Evolutionary conservation across 2,329 filamentous ascomycete species (phyloP).

Genomic region (Fusarium nanum): DNA sequence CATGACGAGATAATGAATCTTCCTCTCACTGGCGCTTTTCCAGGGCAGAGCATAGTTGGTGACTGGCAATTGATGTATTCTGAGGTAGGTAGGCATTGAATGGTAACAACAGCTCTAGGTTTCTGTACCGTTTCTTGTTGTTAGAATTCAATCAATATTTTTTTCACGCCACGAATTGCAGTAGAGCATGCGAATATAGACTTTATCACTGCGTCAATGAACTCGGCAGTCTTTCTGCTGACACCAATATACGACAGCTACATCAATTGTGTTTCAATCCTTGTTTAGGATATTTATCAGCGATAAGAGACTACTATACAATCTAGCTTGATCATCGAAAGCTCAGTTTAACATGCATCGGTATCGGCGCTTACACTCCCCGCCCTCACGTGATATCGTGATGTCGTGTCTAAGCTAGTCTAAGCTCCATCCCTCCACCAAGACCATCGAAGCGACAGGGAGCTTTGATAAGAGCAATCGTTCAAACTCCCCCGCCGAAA

Average conservation of each 20-base stretch:
- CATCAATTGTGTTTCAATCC: accelerated
- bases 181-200: background rate
- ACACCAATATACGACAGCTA: background rate
- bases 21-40: too few species aligned
- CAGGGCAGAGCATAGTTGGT: too few species aligned
- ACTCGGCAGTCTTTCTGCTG: background rate
- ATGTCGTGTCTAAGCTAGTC: slow-evolving; percentile 44
- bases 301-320: too few species aligned
- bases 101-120: accelerated
- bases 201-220: background rate
- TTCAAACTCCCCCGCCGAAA: slow-evolving; percentile 20
- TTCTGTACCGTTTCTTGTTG: background rate
- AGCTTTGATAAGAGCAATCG: slow-evolving; percentile 27
- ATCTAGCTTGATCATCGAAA: background rate
- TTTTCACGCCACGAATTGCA: background rate
- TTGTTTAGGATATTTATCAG: background rate
- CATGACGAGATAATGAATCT: too few species aligned
- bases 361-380: slow-evolving; percentile 31
- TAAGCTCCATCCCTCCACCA: slow-evolving; percentile 30
- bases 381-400: slow-evolving; percentile 46
- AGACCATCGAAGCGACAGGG: slow-evolving; percentile 9
- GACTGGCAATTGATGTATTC: too few species aligned
- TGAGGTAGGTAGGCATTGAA: background rate
- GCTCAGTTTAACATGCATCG: slow-evolving; percentile 11
- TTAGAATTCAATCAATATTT: background rate